Evolutionary conservation across 2,329 filamentous ascomycete species (phyloP).

Genomic region (Sclerotinia glacialis): DNA sequence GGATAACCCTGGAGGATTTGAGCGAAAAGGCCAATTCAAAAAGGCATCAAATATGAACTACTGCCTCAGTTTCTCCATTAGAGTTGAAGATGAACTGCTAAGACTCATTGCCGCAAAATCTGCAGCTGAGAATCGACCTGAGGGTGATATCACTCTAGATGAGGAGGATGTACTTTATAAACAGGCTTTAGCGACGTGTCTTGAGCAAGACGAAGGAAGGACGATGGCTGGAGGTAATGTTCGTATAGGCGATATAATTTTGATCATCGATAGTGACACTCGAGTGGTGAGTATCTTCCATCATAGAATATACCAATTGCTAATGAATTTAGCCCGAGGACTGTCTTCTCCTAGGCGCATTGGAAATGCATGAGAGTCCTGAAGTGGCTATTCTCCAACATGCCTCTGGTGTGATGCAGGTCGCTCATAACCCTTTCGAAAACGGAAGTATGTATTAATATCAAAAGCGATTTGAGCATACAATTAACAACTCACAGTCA

Average conservation of each 20-base stretch:
- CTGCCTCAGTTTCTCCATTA: slow-evolving; percentile 41
- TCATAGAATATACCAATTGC: background rate
- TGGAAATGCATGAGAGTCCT: slow-evolving; percentile 67
- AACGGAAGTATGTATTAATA: slow-evolving; percentile 47
- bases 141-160: slow-evolving; percentile 28
- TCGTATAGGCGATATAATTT: slow-evolving; percentile 60
- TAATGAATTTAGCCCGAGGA: slow-evolving; percentile 25
- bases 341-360: slow-evolving; percentile 45
- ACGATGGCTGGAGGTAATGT: slow-evolving; percentile 61
- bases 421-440: slow-evolving; percentile 70
- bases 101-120: slow-evolving; percentile 21
- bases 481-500: slow-evolving; percentile 46
- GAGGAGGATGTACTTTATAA: slow-evolving; percentile 50
- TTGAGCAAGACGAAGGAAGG: slow-evolving; percentile 49
- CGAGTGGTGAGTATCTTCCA: slow-evolving; percentile 43
- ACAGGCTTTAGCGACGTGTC: slow-evolving; percentile 47
- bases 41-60: slow-evolving; percentile 78
- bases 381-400: slow-evolving; percentile 72
- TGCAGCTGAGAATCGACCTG: slow-evolving; percentile 11
- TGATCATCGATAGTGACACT: slow-evolving; percentile 68
- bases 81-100: slow-evolving; percentile 47
- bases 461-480: background rate
- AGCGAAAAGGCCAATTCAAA: slow-evolving; percentile 64
- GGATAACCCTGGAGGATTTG: slow-evolving; percentile 41
- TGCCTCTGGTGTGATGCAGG: slow-evolving; percentile 73